phyloP scores from a whole-genome alignment of 441 rosid species.

The Populus trichocarpa region DNA sequence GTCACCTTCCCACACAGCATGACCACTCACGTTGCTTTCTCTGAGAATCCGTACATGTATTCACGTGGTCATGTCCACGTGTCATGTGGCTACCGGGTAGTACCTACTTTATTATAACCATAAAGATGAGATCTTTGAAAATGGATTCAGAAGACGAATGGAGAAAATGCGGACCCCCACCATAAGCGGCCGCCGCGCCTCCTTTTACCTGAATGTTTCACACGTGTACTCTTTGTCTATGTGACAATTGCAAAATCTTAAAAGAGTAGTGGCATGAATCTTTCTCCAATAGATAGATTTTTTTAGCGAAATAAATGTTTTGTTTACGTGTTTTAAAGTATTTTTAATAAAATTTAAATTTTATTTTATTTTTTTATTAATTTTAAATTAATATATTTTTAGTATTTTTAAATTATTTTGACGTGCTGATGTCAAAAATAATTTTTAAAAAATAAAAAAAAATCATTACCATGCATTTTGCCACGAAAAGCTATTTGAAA shows the following conservation, averaged over 20 bases:
- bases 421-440: no score
- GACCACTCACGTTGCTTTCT: not conserved
- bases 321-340: no score
- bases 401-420: no score
- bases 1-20: conserved; percentile 33
- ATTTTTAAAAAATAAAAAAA: no score
- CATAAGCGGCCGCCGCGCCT: conserved; percentile 52
- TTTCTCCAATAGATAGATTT: no score
- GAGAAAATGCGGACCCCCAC: conserved; percentile 24
- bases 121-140: conserved; percentile 15
- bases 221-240: conserved; percentile 35
- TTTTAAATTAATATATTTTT: no score
- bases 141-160: conserved; percentile 25
- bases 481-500: no score
- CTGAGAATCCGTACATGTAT: not conserved
- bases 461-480: no score
- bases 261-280: not conserved
- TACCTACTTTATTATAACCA: conserved; percentile 8
- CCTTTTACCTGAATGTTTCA: conserved; percentile 28
- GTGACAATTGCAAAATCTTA: not conserved
- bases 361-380: no score
- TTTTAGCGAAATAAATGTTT: no score
- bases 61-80: conserved; percentile 15
- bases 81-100: conserved; percentile 4
- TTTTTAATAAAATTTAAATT: no score